Base-by-base conservation (phyloP, 345 rosid genomes). In the Hibiscus trionum region DNA sequence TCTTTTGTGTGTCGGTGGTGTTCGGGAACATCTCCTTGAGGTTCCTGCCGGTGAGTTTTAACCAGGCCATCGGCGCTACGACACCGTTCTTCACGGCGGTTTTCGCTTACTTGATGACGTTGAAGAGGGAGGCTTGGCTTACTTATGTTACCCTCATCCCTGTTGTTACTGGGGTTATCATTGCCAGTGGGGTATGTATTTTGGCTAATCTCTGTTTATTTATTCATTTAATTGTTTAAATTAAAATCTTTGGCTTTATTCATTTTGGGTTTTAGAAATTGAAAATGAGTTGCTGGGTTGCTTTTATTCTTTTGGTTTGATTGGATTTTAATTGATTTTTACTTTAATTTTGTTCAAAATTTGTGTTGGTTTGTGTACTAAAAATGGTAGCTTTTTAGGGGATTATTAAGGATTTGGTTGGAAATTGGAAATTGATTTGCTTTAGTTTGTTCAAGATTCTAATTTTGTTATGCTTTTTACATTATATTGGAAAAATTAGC, bases 1-100 rank as follows among this genome's bases (percentile, higher is more conserved):
- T 56, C 61, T 21, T 56, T 77, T 96, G 99, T 53, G 88, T 96
- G 74, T 96, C 99, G 66, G 99, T 96, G 66, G 98, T 96, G 17
- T 88, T 93, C 58, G 99, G 99, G 0, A 96, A 96, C 69, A 71
- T 96, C 49, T 93, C 99, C 5, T 79, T 96, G 17, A 76, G 98
- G 61, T 93, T 85, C 72, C 75, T 96, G 1, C 98, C 99, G 5
- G 99, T 96, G 10, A 88, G 95, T 5, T 96, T 96, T 61, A 96
- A 87, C 64, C 99, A 96, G 78, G 99, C 99, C 0, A 73, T 96
- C 58, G 99, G 99, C 46, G 99, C 99, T 6, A 96, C 99, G 59
- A 96, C 99, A 37, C 99, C 99, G 61, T 56, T 56, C 21, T 56
- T 56, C 14, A 56, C 61, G 5, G 61, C 61, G 61, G 61, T 56